Evolutionary conservation across 2,329 filamentous ascomycete species (phyloP).

Genomic region (Tolypocladium tropicale): DNA sequence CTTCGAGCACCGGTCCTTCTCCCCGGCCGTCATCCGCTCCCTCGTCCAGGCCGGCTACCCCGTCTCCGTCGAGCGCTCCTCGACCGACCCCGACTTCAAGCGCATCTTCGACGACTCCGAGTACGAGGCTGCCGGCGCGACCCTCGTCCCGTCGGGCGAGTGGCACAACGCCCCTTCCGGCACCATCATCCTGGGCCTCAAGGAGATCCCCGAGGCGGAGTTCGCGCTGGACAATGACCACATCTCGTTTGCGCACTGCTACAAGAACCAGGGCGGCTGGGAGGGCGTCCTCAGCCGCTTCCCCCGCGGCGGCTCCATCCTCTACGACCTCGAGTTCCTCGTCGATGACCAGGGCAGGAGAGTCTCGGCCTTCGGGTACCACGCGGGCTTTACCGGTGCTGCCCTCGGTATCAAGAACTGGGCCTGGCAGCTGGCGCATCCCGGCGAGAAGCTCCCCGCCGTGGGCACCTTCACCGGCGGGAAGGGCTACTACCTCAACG

Average conservation of each 20-base stretch:
- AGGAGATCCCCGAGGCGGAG: constrained; percentile 68
- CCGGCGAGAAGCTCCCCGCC: constrained; percentile 53
- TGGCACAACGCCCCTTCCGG: constrained; percentile 60
- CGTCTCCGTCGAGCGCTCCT: constrained; percentile 52
- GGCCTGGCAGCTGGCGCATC: constrained; percentile 70
- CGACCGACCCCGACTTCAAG: constrained; percentile 37
- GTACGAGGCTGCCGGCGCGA: constrained; percentile 52
- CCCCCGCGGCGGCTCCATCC: constrained; percentile 45
- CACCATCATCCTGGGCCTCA: constrained; percentile 64
- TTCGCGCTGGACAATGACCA: constrained; percentile 28
- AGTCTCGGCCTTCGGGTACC: constrained; percentile 63
- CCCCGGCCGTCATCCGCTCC: constrained; percentile 33
- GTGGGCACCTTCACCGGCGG: constrained; percentile 21
- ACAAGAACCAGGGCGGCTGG: constrained; percentile 72
- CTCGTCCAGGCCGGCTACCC: constrained; percentile 60
- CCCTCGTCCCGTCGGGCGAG: constrained; percentile 52
- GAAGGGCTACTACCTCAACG: constrained; percentile 61
- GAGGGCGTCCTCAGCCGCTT: constrained; percentile 71
- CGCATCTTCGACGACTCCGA: constrained; percentile 56
- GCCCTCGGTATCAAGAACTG: constrained; percentile 71
- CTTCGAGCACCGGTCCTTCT: constrained; percentile 40
- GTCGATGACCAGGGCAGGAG: constrained; percentile 60
- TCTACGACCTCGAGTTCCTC: constrained; percentile 84
- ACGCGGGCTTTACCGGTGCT: constrained; percentile 66
- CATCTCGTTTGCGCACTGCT: constrained; percentile 64